These are phyloP conservation scores for Cryoendolithus antarcticus DNA, from an alignment of 2,329 filamentous ascomycete genomes.

Conservation along the genomic window DNA sequence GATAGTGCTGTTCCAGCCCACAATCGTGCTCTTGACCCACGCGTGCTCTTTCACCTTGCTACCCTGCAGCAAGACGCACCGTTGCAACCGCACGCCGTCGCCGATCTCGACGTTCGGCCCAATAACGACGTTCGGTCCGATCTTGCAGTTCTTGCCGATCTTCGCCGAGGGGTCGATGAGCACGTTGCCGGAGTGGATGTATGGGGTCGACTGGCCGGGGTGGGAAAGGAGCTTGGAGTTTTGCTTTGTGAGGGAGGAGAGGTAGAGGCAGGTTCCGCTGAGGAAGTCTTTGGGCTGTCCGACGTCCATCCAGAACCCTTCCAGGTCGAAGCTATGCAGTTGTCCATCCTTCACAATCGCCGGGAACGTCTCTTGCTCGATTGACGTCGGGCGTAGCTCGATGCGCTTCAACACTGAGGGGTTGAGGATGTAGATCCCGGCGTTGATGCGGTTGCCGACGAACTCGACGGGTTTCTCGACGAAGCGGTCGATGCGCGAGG, in stretches of 20 bases:
- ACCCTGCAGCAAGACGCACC: constrained; percentile 76
- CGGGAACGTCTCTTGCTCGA: constrained; percentile 98
- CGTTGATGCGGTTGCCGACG: constrained; percentile 97
- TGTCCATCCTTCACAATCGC: constrained; percentile 80
- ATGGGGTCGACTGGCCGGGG: constrained; percentile 46
- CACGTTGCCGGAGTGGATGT: constrained; percentile 86
- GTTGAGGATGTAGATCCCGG: constrained; percentile 96
- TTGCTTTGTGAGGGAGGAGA: constrained; percentile 83
- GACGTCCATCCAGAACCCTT: constrained; percentile 99
- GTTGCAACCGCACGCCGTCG: constrained; percentile 86
- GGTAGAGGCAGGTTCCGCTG: constrained; percentile 88
- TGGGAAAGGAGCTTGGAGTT: constrained; percentile 72
- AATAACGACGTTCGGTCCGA: constrained; percentile 93
- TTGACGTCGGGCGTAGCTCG: constrained; percentile 89
- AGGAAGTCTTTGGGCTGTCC: constrained; percentile 98
- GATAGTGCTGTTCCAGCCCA: constrained; percentile 95
- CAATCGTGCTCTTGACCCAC: constrained; percentile 97
- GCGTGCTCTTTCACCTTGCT: constrained; percentile 97
- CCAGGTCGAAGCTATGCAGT: constrained; percentile 89
- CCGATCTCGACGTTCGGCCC: constrained; percentile 85
- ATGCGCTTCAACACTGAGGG: constrained; percentile 82
- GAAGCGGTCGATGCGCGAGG: constrained; percentile 91
- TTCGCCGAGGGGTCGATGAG: constrained; percentile 87
- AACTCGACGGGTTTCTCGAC: constrained; percentile 99
- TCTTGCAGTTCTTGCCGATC: constrained; percentile 97